Percentiles rank a stretch among this genome's conserved stretches.
phyloP scores from a whole-genome alignment of 2,329 filamentous ascomycete genomes.

The Apiospora koreana region DNA sequence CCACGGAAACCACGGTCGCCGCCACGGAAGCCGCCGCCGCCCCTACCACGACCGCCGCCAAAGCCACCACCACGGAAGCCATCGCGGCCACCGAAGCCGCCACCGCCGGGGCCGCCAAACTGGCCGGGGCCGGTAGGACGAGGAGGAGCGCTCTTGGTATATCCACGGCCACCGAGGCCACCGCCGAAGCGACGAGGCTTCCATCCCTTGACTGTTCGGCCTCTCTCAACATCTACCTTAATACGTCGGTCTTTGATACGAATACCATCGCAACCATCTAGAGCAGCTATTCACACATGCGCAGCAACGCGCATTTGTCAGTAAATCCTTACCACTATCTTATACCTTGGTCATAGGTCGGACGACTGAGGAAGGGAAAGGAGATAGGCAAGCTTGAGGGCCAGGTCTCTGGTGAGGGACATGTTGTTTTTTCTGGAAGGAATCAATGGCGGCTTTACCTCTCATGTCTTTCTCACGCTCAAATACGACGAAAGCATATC shows the following conservation, averaged over 20 bases:
- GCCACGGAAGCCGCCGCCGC: conserved; percentile 35
- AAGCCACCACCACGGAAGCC: conserved; percentile 57
- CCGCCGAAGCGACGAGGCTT: conserved; percentile 88
- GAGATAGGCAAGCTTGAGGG: conserved; percentile 61
- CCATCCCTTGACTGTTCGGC: conserved; percentile 92
- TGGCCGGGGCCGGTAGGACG: conserved; percentile 68
- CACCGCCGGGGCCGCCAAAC: conserved; percentile 59
- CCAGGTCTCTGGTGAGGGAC: conserved; percentile 51
- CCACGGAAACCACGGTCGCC: conserved; percentile 41
- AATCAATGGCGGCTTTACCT: conserved; percentile 69
- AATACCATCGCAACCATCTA: conserved; percentile 83
- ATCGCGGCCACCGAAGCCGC: conserved; percentile 61
- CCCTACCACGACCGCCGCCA: conserved; percentile 47
- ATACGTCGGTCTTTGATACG: conserved; percentile 90
- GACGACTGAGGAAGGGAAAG: conserved; percentile 17
- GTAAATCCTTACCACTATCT: conserved; percentile 62
- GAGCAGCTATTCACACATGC: conserved; percentile 75
- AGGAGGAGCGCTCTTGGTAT: conserved; percentile 78
- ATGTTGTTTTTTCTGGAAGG: conserved; percentile 37
- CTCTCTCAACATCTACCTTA: conserved; percentile 93
- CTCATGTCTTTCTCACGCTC: conserved; percentile 99
- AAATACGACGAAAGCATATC: conserved; percentile 96
- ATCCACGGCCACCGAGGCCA: conserved; percentile 87
- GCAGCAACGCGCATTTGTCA: conserved; percentile 65
- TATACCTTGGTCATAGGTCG: conserved; percentile 38